Base-by-base conservation (phyloP, 1,284 basidiomycete genomes). In the Lentinula novae-zelandiae region DNA sequence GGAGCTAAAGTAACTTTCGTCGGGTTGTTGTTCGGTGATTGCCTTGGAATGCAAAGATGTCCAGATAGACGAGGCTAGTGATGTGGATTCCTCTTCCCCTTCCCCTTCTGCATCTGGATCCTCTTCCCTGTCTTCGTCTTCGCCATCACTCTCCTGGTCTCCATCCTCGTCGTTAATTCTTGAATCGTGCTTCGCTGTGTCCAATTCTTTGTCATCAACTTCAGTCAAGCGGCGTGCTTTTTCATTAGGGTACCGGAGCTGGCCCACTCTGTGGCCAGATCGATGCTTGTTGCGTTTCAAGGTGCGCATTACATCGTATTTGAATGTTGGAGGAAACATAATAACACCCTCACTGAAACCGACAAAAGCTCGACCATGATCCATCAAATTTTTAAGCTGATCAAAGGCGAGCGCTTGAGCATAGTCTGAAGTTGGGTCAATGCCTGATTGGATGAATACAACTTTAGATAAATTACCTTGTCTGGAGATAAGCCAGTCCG, bases 241-340 rank as follows among this genome's bases (percentile, higher is more conserved):
- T 65, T 70, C 73, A 63, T 68, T 74, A 9, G 49, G n/a, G 40
- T 61, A 51, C 64, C 73, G 75, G 65, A 75, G 74, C 51, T 67
- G 67, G 15, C 72, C 71, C 22, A 70, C 67, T 53, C 71, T 73
- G 9, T 71, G 74, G 46, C 63, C 61, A 63, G 51, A n/a, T 52
- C 70, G 75, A 34, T 72, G 76, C 67, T 78, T 85, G 15, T 76
- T 72, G 22, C 78, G 78, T 68, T 83, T 86, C 44, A 80, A 63
- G 1, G 80, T 79, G 44, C 82, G 81, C 53, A 81, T 71, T 9
- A 93, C 89, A 64, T 93, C 87, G 66, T 92, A 93, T 69, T 93
- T 93, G 80, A 93, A 93, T 0, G 92, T 93, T 0, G 91, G 91
- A 5, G 90, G 85, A 64, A 93, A 93, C 63, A 82, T 69, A 58